These are phyloP conservation scores for Coemansia guatemalensis DNA, from an alignment of 192 early-diverging fungal species.

Conservation along the genomic window DNA sequence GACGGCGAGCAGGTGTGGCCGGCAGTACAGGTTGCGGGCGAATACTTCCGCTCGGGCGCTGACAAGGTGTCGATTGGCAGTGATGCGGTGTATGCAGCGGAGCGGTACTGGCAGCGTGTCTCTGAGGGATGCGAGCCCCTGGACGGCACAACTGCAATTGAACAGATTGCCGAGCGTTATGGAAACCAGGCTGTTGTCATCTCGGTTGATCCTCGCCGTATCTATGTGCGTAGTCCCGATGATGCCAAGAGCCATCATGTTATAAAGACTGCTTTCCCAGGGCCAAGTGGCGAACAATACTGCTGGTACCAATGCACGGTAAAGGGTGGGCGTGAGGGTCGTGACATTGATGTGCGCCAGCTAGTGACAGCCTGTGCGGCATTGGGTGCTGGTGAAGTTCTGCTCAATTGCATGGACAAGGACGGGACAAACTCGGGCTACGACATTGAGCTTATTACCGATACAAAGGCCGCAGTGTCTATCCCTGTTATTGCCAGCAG, in stretches of 20 bases:
- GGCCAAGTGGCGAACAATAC: conserved; percentile 90
- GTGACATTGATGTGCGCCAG: conserved; percentile 92
- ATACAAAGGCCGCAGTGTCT: conserved; percentile 73
- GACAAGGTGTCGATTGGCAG: conserved; percentile 99
- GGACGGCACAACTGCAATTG: conserved; percentile 84
- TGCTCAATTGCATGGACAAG: conserved; percentile 98
- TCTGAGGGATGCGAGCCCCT: conserved; percentile 29
- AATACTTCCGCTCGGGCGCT: conserved; percentile 98
- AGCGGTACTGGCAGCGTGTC: conserved; percentile 69
- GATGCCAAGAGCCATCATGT: conserved; percentile 70
- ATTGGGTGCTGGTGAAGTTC: conserved; percentile 94
- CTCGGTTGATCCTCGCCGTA: conserved; percentile 94
- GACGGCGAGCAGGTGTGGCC: conserved; percentile 70
- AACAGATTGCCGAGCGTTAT: conserved; percentile 91
- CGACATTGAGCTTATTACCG: conserved; percentile 80
- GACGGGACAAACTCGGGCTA: conserved; percentile 98
- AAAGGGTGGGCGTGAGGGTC: conserved; percentile 93
- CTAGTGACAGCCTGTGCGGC: conserved; percentile 84
- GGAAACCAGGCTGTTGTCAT: conserved; percentile 98
- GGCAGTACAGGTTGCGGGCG: conserved; percentile 96
- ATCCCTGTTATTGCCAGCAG: conserved; percentile 99
- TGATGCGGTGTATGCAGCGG: conserved; percentile 98
- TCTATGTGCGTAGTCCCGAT: conserved; percentile 80
- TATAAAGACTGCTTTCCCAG: conserved; percentile 66
- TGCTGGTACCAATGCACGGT: conserved; percentile 99